Conservation (phyloP, 2,329 filamentous ascomycete genomes). For the Tolypocladium endophyticum region DNA sequence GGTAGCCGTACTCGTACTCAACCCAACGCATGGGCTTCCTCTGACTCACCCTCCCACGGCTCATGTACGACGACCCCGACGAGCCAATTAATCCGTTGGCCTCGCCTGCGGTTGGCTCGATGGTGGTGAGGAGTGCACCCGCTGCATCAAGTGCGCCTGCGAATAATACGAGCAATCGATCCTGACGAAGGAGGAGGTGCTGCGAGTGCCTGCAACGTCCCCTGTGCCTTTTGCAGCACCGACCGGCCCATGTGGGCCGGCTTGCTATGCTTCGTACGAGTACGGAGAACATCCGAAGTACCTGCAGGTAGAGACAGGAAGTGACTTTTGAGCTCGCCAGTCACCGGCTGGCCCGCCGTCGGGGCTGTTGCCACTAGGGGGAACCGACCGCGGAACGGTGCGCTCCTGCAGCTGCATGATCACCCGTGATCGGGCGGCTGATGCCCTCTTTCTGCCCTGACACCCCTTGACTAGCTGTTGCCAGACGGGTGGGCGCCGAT, state of each 20-base stretch:
- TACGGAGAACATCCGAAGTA: neutral
- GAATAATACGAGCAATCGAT: too few relatives aligned
- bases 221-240: neutral
- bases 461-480: neutral
- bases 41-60: neutral
- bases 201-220: neutral
- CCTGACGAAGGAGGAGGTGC: neutral
- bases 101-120: neutral
- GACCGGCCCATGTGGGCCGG: neutral
- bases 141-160: neutral
- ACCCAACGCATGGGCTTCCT: neutral
- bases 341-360: neutral
- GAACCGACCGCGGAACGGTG: constrained; percentile 18
- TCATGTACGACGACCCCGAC: neutral
- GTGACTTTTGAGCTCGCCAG: neutral
- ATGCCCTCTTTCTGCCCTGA: neutral
- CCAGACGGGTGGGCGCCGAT: neutral
- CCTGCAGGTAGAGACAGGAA: neutral
- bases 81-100: neutral
- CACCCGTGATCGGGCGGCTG: constrained; percentile 19
- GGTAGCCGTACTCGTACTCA: neutral
- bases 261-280: neutral
- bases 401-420: constrained; percentile 24
- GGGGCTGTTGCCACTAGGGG: neutral
- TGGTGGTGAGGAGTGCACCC: neutral